Evolutionary conservation across 2,329 filamentous ascomycete species (phyloP).

Genomic region (Oidium heveae): DNA sequence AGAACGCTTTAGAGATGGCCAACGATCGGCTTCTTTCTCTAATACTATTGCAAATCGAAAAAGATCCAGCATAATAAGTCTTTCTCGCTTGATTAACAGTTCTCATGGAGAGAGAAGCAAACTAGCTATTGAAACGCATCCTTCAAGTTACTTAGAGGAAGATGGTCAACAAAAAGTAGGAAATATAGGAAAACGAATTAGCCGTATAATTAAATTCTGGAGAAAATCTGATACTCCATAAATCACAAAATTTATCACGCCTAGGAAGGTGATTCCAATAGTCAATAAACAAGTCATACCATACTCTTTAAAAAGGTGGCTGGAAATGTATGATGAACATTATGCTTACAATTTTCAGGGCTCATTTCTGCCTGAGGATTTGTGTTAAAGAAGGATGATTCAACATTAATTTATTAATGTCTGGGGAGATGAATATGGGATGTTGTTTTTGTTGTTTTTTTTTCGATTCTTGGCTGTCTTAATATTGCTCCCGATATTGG

Average conservation of each 20-base stretch:
- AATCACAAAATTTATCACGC: not conserved
- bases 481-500: too few species aligned
- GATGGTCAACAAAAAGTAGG: conserved; percentile 33
- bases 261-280: not conserved
- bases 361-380: too few species aligned
- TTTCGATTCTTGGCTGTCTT: too few species aligned
- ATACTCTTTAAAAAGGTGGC: not conserved
- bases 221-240: conserved; percentile 17
- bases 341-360: too few species aligned
- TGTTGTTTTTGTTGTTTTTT: too few species aligned
- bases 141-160: conserved; percentile 21
- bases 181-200: conserved; percentile 45
- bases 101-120: conserved; percentile 54
- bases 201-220: conserved; percentile 60
- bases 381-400: not conserved
- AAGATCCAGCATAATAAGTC: conserved; percentile 49
- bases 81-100: conserved; percentile 52
- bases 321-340: too few species aligned
- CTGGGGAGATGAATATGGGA: not conserved
- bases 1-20: conserved; percentile 26
- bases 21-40: conserved; percentile 36
- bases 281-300: not conserved
- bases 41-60: conserved; percentile 37
- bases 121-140: conserved; percentile 37
- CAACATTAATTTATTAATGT: not conserved